Evolutionary conservation across 1,284 basidiomycete genomes (phyloP), one percentile per base, ranked within the genome.

Genomic region (Xanthoconium separans): DNA sequence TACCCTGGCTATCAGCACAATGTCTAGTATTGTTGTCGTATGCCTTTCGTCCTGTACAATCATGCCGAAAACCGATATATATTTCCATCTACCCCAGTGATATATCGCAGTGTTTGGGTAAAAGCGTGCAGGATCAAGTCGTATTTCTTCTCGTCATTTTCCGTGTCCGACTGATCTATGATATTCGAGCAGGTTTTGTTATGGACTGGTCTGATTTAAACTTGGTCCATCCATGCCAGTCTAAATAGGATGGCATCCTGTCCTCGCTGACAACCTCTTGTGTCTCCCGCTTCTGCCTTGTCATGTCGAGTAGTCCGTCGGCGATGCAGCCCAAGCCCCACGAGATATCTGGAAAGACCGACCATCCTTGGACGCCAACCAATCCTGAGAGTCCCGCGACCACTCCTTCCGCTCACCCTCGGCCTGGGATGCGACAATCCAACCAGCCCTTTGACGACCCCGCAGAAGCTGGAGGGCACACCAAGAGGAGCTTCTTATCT

Each of bases 41-140:
- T 70, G 56, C 40, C 36, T 50, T 20, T 45, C 53, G n/a, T 55
- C 48, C 34, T 63, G 66, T 69, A 64, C 47, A 62, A 58, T 54
- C 58, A 51, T 51, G 43, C 41, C 31, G 47, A 67, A 58, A 50
- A 31, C 41, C 42, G 30, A 60, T 63, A 57, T 60, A 61, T 55
- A 66, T 59, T 47, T 44, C 50, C 24, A 53, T 50, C 51, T 50
- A 40, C 27, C 29, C 39, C 31, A 33, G 31, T 53, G 22, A 27
- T 53, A 49, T 61, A 45, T 53, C 47, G 44, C 43, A 29, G 27
- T 52, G 39, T 55, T 44, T 34, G 22, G 34, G 33, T 44, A 34
- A 51, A 43, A 44, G 30, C 34, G 29, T 24, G 37, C 54, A 47
- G 46, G 47, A 47, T 44, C 47, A 40, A 50, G 42, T 46, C 29